Evolutionary conservation across 2,329 filamentous ascomycete species (phyloP).

Genomic region (Stagonosporopsis vannaccii): DNA sequence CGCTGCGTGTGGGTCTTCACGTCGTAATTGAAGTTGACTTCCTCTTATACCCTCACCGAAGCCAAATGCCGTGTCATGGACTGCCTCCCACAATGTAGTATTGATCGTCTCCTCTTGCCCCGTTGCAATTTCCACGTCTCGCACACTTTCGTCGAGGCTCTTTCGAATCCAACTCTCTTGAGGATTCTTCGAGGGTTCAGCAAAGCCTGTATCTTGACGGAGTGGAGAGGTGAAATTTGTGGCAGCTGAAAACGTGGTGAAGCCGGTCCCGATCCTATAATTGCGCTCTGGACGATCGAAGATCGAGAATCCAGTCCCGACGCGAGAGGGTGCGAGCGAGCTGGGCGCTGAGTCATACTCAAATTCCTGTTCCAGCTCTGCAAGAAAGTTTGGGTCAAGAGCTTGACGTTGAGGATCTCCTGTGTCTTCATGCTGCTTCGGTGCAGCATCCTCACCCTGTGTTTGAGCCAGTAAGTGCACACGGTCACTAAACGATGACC

Average conservation of each 20-base stretch:
- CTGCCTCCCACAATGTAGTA: slow-evolving; percentile 37
- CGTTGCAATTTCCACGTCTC: slow-evolving; percentile 19
- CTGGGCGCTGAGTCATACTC: slow-evolving; percentile 35
- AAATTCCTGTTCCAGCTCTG: slow-evolving; percentile 43
- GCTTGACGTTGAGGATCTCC: slow-evolving; percentile 24
- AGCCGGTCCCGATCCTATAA: slow-evolving; percentile 26
- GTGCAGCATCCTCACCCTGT: slow-evolving; percentile 16
- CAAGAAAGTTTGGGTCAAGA: slow-evolving; percentile 31
- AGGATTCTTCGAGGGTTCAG: slow-evolving; percentile 25
- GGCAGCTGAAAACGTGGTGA: slow-evolving; percentile 33
- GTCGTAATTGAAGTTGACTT: slow-evolving; percentile 18
- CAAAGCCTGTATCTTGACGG: slow-evolving; percentile 49
- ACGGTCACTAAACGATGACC: slow-evolving; percentile 46
- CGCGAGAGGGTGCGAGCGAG: slow-evolving; percentile 34
- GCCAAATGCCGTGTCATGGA: slow-evolving; percentile 26
- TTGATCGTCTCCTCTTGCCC: slow-evolving; percentile 32
- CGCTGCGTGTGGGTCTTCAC: not conserved
- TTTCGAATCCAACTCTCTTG: slow-evolving; percentile 37
- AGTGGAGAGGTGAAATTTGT: slow-evolving; percentile 37
- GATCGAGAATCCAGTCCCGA: slow-evolving; percentile 38
- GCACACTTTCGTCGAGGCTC: slow-evolving; percentile 35
- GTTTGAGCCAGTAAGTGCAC: slow-evolving; percentile 38
- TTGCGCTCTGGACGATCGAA: slow-evolving; percentile 29
- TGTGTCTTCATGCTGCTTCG: slow-evolving; percentile 12
- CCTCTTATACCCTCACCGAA: slow-evolving; percentile 28